Evolutionary conservation across 805 yeast genomes (phyloP), one percentile per base, ranked within the genome.

Genomic region (Pichia cephalocereana): DNA sequence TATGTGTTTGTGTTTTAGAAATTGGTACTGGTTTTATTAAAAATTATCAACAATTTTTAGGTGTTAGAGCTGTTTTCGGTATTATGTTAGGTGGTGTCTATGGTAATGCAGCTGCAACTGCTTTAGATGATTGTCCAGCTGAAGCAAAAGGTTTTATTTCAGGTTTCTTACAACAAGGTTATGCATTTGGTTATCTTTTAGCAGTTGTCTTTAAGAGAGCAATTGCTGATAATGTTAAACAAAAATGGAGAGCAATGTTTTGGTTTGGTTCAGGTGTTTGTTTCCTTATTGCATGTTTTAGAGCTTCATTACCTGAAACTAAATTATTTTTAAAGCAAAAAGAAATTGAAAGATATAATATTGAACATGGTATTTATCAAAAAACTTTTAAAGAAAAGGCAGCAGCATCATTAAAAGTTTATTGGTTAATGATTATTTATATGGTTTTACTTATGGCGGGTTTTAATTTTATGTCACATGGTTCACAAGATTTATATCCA

Each of bases 91-190:
- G 82, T 45, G 80, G 80, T 51, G 67, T 77, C 42, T 78, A 68
- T 55, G 80, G 81, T 49, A 71, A 74, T 49, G 76, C 79, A 36
- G 70, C 78, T 23, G 75, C 79, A 27, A 72, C 77, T 18, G 74
- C 80, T 17, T 56, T 77, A 38, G 81, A 76, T 52, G 80, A 75
- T 60, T 69, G 76, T 54, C 81, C 82, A 12, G 57, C 61, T 28
- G 69, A 63, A 36, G 76, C 83, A 34, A 69, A 77, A 64, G 83
- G 86, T 42, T 70, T 80, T 49, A 64, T 82, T 43, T 75, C 82
- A 36, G 87, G 86, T 43, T 63, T 85, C 40, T 77, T 87, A 60
- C 95, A 86, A 65, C 84, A 86, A 62, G 95, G 95, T 52, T 87
- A 82, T 55, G 82, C 85, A 0, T 72, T 82, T 43, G 89, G 89